These are phyloP conservation scores for Yamadazyma atlantica DNA, from an alignment of 1,139 yeast genomes.

Conservation along the genomic window DNA sequence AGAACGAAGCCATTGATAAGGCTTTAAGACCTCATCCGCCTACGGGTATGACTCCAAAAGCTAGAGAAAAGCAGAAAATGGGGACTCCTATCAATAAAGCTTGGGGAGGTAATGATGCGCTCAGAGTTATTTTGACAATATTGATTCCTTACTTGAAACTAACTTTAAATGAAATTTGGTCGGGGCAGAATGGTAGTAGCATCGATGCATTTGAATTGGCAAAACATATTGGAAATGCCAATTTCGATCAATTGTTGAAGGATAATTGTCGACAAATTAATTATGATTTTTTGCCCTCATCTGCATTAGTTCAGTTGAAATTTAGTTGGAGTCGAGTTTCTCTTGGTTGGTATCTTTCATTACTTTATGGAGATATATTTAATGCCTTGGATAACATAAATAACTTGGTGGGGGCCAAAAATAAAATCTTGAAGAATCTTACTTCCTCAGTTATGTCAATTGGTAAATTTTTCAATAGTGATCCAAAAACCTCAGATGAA, in stretches of 20 bases:
- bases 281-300: slow-evolving; percentile 34
- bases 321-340: slow-evolving; percentile 65
- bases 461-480: slow-evolving; percentile 43
- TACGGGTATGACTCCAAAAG: slow-evolving; percentile 60
- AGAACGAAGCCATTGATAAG: slow-evolving; percentile 23
- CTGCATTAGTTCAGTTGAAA: slow-evolving; percentile 47
- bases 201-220: slow-evolving; percentile 37
- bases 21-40: slow-evolving; percentile 49
- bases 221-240: slow-evolving; percentile 35
- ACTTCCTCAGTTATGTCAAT: slow-evolving; percentile 45
- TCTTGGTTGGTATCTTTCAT: slow-evolving; percentile 74
- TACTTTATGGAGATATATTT: slow-evolving; percentile 67
- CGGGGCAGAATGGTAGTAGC: slow-evolving; percentile 20
- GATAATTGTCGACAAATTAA: slow-evolving; percentile 24
- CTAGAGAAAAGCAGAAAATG: slow-evolving; percentile 57
- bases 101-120: slow-evolving; percentile 63
- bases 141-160: slow-evolving; percentile 41
- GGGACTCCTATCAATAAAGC: slow-evolving; percentile 49
- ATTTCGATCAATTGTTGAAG: slow-evolving; percentile 23
- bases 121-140: slow-evolving; percentile 43
- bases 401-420: slow-evolving; percentile 24
- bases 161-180: slow-evolving; percentile 37
- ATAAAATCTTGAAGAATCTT: slow-evolving; percentile 33
- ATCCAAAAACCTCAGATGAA: slow-evolving; percentile 7
- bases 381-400: slow-evolving; percentile 35